Evolutionary conservation across 1,284 basidiomycete species (phyloP), one percentile per base, ranked within the genome.

Genomic region (Marasmius tenuissimus): DNA sequence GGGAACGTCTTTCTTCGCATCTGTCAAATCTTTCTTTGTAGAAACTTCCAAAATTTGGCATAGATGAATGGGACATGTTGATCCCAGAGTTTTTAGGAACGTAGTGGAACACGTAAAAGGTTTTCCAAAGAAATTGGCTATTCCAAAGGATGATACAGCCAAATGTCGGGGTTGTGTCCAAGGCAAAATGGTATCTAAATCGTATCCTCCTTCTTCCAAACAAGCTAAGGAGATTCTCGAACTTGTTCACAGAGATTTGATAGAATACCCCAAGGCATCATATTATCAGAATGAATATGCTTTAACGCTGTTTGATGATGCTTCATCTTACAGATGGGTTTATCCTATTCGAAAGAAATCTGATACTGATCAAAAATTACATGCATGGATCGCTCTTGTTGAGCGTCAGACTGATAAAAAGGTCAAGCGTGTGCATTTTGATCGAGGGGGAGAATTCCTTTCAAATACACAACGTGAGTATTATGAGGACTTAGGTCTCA

Each of bases 281-380:
- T 72, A 72, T 57, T 63, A 67, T 47, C 7, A 52, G 14, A 62
- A 60, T 20, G 68, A 68, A 37, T 75, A 72, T 56, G 59, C 60
- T 16, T 65, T 75, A 8, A 66, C 68, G 0, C 68, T 78, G 45
- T 45, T 75, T 11, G 70, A 77, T 64, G 70, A 76, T 53, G 66
- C 64, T 56, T 63, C 71, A 7, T 68, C 67, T 8, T 59, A 65
- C 53, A 54, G 47, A 54, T 62, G 59, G 62, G 61, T 55, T 3
- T 53, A 55, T 40, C 60, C 38, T 8, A 51, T 59, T 40, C 8
- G 14, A 5, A 22, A 33, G 8, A 62, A 62, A 33, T 62, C 61
- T 33, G 58, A 64, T n/a, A 51, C 55, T 1, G 48, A 61, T 22
- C 27, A 54, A 50, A 38, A 37, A 1, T 57, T 64, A n/a, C 47